Base-by-base conservation (phyloP, 225 moss, liverwort and hornwort species). In the Straminergon stramineum region DNA sequence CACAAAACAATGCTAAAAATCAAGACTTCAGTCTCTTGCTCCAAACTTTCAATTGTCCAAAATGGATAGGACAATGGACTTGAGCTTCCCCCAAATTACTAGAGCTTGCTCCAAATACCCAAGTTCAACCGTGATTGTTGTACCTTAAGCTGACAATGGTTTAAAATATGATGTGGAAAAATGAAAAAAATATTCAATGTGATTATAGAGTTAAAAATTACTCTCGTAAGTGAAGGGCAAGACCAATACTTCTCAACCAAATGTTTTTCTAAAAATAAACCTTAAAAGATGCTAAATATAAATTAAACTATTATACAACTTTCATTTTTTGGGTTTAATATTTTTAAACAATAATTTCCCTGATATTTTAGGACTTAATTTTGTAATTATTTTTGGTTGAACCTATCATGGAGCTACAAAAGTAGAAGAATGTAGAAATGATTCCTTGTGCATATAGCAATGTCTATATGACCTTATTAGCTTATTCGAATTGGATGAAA, bases 361-460 rank as follows among this genome's bases (percentile, higher is more conserved):
- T 16, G 1, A 43, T 9, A 73, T 41, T 27, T 43, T 27, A 1
- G 6, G 27, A 24, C 1, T 41, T 43, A 15, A 5, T 41, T 43
- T 71, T 27, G 14, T 15, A 41, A 27, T 26, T 15, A 0, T 39
- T 15, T 9, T 71, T 7, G 1, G 3, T 0, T 16, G 0, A 26
- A 16, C 5, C 16, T 27, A 15, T 1, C 2, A 10, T 43, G 2
- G 5, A 1, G 41, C 15, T 43, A 28, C 2, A 73, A 73, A 73
- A 43, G 43, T 16, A 8, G 15, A 43, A 73, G 4, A 73, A 73
- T 73, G 1, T 5, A 73, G 3, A 27, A 73, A 43, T 43, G 9
- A 9, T 43, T 73, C 16, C 0, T 16, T 43, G 3, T 27, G 27
- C 71, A 26, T 71, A 15, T 2, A 71, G 9, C 5, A 71, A 71